Evolutionary conservation across 1,139 yeast genomes (phyloP).

Genomic region (Suhomyces bokatorum): DNA sequence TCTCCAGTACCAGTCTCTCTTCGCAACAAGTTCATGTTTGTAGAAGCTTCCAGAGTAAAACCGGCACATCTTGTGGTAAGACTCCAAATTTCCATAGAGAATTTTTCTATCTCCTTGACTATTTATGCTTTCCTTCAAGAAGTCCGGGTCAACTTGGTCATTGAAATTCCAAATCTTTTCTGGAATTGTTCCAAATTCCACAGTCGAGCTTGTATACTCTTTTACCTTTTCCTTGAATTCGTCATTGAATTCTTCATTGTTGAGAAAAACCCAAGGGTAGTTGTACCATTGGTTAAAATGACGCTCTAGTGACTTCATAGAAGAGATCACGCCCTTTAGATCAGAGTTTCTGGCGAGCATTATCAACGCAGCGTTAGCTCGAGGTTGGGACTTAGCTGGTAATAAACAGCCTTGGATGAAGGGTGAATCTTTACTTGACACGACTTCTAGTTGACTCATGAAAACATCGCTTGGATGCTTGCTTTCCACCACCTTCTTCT

Average conservation of each 20-base stretch:
- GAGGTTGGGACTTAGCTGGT: constrained; percentile 28
- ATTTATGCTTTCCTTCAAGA: constrained; percentile 53
- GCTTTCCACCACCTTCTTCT: neutral
- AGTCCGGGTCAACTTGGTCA: constrained; percentile 26
- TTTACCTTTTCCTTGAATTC: constrained; percentile 56
- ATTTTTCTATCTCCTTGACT: constrained; percentile 79
- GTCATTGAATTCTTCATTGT: constrained; percentile 70
- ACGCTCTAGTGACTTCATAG: constrained; percentile 72
- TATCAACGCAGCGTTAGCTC: constrained; percentile 81
- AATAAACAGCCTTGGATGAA: constrained; percentile 57
- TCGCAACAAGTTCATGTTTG: constrained; percentile 66
- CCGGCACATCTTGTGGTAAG: constrained; percentile 74
- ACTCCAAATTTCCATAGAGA: constrained; percentile 75
- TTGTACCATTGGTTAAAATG: constrained; percentile 89
- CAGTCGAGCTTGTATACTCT: constrained; percentile 54
- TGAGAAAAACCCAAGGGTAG: constrained; percentile 86
- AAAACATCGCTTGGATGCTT: constrained; percentile 16
- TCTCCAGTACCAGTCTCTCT: constrained; percentile 89
- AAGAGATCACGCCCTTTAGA: constrained; percentile 62
- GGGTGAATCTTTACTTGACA: constrained; percentile 38
- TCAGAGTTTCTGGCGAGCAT: constrained; percentile 79
- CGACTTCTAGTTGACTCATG: constrained; percentile 29
- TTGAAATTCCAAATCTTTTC: constrained; percentile 64
- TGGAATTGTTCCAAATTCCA: constrained; percentile 70
- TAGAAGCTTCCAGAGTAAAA: constrained; percentile 78